Conservation (phyloP, 75 land plant genomes). For the Adiantum capillusveneris region DNA sequence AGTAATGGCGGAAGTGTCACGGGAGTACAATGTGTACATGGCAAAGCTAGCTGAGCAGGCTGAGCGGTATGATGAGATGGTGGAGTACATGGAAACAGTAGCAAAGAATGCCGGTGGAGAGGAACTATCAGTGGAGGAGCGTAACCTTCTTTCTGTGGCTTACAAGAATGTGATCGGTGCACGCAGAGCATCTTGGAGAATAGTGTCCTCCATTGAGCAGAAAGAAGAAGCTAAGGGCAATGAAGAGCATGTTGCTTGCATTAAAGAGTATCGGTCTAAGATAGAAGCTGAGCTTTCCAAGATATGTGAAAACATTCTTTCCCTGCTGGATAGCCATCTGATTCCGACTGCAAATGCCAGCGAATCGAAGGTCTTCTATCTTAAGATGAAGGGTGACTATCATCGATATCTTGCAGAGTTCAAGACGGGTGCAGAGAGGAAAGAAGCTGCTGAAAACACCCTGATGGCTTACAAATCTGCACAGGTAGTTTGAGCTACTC, state of each 20-base stretch:
- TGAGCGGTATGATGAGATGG: conserved; percentile 81
- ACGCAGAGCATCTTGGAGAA: conserved; percentile 32
- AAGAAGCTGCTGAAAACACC: conserved; percentile 42
- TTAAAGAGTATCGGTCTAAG: conserved; percentile 33
- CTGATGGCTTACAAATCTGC: conserved; percentile 45
- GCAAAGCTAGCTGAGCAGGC: conserved; percentile 85
- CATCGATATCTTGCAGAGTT: too few relatives aligned
- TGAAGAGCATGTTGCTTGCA: conserved; percentile 26
- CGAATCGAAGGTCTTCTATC: conserved; percentile 37
- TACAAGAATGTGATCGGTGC: conserved; percentile 40
- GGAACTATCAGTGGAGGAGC: conserved; percentile 35
- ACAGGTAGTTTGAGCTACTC: conserved; percentile 20
- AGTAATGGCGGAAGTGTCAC: too few relatives aligned
- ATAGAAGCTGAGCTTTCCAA: conserved; percentile 27
- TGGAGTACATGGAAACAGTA: conserved; percentile 74
- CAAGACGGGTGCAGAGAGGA: conserved; percentile 33
- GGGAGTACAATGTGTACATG: conserved; percentile 79
- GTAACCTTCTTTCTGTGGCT: too few relatives aligned
- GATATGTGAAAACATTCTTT: conserved; percentile 23
- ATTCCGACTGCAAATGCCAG: conserved; percentile 23
- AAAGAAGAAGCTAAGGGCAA: conserved; percentile 36
- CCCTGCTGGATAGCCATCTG: conserved; percentile 22
- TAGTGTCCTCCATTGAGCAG: conserved; percentile 39
- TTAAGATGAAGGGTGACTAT: conserved; percentile 52
- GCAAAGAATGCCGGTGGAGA: conserved; percentile 58